phyloP scores from a whole-genome alignment of 768 basidiomycete species.

The Leccinellum luteum region DNA sequence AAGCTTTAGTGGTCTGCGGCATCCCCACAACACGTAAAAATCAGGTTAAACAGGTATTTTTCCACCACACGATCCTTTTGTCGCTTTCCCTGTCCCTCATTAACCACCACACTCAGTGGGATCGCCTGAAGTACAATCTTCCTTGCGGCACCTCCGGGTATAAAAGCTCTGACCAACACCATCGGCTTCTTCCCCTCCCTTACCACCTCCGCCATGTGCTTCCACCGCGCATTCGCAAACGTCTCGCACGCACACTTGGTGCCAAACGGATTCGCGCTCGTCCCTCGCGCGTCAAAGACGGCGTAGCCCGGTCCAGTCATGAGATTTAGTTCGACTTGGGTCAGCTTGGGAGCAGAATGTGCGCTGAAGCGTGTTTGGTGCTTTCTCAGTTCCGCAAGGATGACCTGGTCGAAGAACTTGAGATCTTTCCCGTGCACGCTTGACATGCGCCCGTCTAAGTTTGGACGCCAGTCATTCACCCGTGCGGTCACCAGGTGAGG shows the following conservation, averaged over 20 bases:
- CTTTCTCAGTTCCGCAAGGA: constrained; percentile 26
- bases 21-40: constrained; percentile 25
- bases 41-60: constrained; percentile 20
- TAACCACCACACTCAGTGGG: constrained; percentile 18
- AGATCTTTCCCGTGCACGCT: constrained; percentile 26
- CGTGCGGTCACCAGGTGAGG: not conserved
- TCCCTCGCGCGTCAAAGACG: constrained; percentile 22
- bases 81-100: not conserved
- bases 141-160: constrained; percentile 27
- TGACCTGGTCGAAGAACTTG: constrained; percentile 26
- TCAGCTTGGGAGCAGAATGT: constrained; percentile 15
- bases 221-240: constrained; percentile 25
- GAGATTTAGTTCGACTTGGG: constrained; percentile 27
- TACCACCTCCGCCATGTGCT: constrained; percentile 17
- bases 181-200: constrained; percentile 10
- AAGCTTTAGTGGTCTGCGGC: not conserved
- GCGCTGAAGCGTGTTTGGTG: constrained; percentile 8
- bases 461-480: not conserved
- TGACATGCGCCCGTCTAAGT: too few relatives aligned
- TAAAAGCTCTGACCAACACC: constrained; percentile 27
- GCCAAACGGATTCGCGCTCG: constrained; percentile 23
- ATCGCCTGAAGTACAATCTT: constrained; percentile 28
- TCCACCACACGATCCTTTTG: constrained; percentile 2
- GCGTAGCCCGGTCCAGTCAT: constrained; percentile 5
- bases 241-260: constrained; percentile 25